These are phyloP conservation scores for Pontederia crassipes DNA, from an alignment of 176 grass and related monocot species.

Conservation along the genomic window DNA sequence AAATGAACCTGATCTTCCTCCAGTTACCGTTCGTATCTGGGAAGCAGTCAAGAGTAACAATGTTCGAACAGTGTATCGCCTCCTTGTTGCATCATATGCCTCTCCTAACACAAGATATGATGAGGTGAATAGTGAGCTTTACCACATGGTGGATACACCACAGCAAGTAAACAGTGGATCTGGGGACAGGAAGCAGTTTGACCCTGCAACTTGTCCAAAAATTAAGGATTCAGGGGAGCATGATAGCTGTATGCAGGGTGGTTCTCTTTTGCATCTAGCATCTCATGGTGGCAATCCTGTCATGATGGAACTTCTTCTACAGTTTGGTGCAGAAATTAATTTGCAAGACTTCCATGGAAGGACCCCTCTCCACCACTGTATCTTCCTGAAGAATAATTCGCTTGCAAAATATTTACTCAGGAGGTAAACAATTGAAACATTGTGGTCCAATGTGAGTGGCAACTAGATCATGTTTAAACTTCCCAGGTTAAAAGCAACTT, in stretches of 20 bases:
- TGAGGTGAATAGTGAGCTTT: slow-evolving; percentile 38
- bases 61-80: slow-evolving; percentile 49
- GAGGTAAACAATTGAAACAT: slow-evolving; percentile 38
- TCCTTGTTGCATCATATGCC: slow-evolving; percentile 45
- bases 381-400: slow-evolving; percentile 66
- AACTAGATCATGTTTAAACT: neutral
- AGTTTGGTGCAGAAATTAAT: slow-evolving; percentile 84
- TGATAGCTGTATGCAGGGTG: slow-evolving; percentile 76
- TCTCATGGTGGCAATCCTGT: slow-evolving; percentile 45
- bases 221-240: slow-evolving; percentile 36
- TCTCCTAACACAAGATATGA: slow-evolving; percentile 60
- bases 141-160: slow-evolving; percentile 24
- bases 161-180: slow-evolving; percentile 24
- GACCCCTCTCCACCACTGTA: slow-evolving; percentile 84
- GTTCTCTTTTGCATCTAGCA: slow-evolving; percentile 67
- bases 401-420: slow-evolving; percentile 81
- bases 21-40: slow-evolving; percentile 40
- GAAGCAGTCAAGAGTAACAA: slow-evolving; percentile 72
- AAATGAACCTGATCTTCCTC: slow-evolving; percentile 10
- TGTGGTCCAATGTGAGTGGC: neutral
- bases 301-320: slow-evolving; percentile 69
- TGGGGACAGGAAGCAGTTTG: slow-evolving; percentile 41
- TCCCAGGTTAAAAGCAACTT: neutral
- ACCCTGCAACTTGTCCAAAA: slow-evolving; percentile 61
- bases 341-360: slow-evolving; percentile 80